phyloP scores from a whole-genome alignment of 495 filamentous ascomycete species.

The Penicillium longicatenatum region DNA sequence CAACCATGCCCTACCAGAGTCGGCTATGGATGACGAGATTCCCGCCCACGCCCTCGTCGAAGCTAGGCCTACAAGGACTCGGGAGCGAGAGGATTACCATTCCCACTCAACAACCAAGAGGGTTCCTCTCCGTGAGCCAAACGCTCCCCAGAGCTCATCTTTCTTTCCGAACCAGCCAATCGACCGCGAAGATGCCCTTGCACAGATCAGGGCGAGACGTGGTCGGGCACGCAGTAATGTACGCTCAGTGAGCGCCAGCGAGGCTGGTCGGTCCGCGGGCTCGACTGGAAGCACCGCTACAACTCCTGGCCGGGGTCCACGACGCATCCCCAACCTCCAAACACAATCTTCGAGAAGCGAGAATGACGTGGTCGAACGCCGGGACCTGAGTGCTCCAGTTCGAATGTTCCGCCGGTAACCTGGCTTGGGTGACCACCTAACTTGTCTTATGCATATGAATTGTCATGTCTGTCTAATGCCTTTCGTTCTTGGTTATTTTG shows the following conservation, averaged over 20 bases:
- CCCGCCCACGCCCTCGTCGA: constrained; percentile 11
- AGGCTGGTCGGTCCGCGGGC: constrained; percentile 32
- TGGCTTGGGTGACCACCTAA: not conserved
- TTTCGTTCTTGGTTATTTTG: constrained; percentile 13
- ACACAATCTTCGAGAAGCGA: constrained; percentile 30
- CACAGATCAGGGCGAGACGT: constrained; percentile 52
- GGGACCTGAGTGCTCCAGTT: constrained; percentile 46
- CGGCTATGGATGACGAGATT: not conserved
- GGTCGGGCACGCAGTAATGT: constrained; percentile 49
- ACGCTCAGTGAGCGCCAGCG: constrained; percentile 45
- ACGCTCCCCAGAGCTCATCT: constrained; percentile 25
- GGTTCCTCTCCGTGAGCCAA: constrained; percentile 35
- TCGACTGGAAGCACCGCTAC: constrained; percentile 26
- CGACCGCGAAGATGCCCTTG: constrained; percentile 52
- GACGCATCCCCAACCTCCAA: constrained; percentile 42
- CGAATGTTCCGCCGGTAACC: constrained; percentile 38
- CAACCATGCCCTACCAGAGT: constrained; percentile 7
- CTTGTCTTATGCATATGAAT: constrained; percentile 13
- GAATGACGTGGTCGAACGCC: constrained; percentile 32
- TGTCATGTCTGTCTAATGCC: constrained; percentile 10
- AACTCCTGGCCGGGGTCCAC: constrained; percentile 31
- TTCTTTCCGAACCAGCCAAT: constrained; percentile 44
- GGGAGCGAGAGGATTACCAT: constrained; percentile 15
- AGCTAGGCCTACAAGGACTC: constrained; percentile 14
- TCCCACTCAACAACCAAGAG: constrained; percentile 32